Base-by-base conservation (phyloP, 2,329 filamentous ascomycete species). In the Grosmannia clavigera region DNA sequence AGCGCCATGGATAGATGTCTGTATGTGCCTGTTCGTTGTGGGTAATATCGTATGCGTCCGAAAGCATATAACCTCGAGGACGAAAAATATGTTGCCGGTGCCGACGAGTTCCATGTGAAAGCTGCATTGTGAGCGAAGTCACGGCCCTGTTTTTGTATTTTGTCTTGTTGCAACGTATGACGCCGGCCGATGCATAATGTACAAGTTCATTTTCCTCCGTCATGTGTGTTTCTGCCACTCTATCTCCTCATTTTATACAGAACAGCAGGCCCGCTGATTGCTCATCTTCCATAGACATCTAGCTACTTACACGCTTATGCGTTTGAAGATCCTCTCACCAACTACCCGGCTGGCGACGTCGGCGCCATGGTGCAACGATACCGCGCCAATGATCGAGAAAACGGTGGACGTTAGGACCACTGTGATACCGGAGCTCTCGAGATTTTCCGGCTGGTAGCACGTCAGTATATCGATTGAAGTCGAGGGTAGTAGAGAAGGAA, bases 301-400 rank as follows among this genome's bases (percentile, higher is more conserved):
- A 14, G 27, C 27, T 31, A 10, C 3, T 25, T 50, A 67, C 59
- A 62, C 55, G 12, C 60, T 61, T 53, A 78, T 50, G 62, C 67
- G 72, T 64, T 72, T 76, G 68, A 96, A 73, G 71, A 96, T 86
- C 72, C 85, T 84, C 66, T 96, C 88, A 69, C 84, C 83, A 55
- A 89, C 84, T 58, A 95, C 74, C 70, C 82, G 80, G 64, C 85
- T 86, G 61, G 92, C 91, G 60, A 88, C 81, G 53, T 86, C 84
- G 46, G 87, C 88, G 55, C 94, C 94, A 66, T 88, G 85, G 72
- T 96, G 90, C 68, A 99, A 76, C n/a, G 90, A 86, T 58, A 99
- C 74, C 12, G 94, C 94, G 27, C 94, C 94, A 53, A 97, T 76
- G 60, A 99, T 87, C 54, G 92, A 90, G 70, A 91, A 90, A 60